Conservation (phyloP, 495 filamentous ascomycete species). For the Bryoglossum gracile region DNA sequence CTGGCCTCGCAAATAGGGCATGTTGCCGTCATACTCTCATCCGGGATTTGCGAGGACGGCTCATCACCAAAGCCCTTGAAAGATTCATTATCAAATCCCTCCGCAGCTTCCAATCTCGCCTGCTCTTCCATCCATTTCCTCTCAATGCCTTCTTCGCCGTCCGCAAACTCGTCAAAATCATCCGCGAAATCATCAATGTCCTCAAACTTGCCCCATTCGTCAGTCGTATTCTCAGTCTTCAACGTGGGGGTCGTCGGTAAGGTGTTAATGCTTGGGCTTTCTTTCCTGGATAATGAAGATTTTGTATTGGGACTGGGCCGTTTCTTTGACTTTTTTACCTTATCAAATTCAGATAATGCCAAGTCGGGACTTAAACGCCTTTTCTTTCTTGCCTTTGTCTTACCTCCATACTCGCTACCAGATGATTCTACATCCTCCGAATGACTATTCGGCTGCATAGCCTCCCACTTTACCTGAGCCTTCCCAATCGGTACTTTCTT, state of each 20-base stretch:
- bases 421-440: slow-evolving; percentile 41
- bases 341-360: background rate
- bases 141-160: slow-evolving; percentile 24
- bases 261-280: slow-evolving; percentile 21
- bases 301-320: too few relatives aligned
- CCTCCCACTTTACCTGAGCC: slow-evolving; percentile 16
- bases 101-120: slow-evolving; percentile 20
- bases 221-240: slow-evolving; percentile 51
- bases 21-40: slow-evolving; percentile 29
- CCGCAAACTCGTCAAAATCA: slow-evolving; percentile 26
- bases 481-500: slow-evolving; percentile 17
- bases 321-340: background rate
- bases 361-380: slow-evolving; percentile 46
- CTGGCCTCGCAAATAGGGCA: slow-evolving; percentile 74
- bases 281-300: too few relatives aligned
- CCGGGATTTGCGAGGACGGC: background rate
- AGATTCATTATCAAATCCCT: slow-evolving; percentile 37
- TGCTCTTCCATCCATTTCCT: slow-evolving; percentile 26
- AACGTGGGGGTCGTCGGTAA: slow-evolving; percentile 31
- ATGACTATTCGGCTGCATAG: slow-evolving; percentile 19
- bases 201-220: slow-evolving; percentile 54
- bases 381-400: slow-evolving; percentile 49
- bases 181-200: slow-evolving; percentile 53
- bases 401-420: background rate
- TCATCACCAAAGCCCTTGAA: slow-evolving; percentile 17